These are phyloP conservation scores for Chlorella sp. DNA, from an alignment of 139 green algal genomes.

Conservation along the genomic window DNA sequence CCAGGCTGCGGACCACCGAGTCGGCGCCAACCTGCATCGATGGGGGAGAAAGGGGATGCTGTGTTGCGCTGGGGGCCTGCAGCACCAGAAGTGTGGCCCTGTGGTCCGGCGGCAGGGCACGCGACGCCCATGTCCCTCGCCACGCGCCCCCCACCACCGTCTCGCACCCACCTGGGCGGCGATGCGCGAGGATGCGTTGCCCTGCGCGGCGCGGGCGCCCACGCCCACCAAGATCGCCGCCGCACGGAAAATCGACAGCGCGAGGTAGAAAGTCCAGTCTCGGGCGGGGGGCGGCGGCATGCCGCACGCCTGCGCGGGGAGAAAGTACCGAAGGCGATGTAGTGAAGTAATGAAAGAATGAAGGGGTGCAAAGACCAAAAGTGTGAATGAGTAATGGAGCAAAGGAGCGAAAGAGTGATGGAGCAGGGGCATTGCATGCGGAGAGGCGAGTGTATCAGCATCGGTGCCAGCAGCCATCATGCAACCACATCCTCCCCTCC, in stretches of 20 bases:
- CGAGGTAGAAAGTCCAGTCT: constrained; percentile 93
- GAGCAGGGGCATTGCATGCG: too few relatives aligned
- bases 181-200: constrained; percentile 84
- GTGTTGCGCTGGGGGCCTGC: too few relatives aligned
- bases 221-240: constrained; percentile 93
- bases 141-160: too few relatives aligned
- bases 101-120: not conserved
- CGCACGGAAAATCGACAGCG: constrained; percentile 88
- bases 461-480: too few relatives aligned
- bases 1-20: constrained; percentile 63
- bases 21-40: constrained; percentile 50
- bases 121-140: too few relatives aligned
- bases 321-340: not conserved
- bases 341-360: not conserved
- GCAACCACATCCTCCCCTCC: too few relatives aligned
- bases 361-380: not conserved
- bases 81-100: too few relatives aligned
- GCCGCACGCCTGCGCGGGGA: constrained; percentile 47
- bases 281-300: constrained; percentile 36
- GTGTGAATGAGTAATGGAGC: not conserved
- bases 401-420: too few relatives aligned
- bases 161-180: constrained; percentile 61
- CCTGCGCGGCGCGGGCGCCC: constrained; percentile 64
- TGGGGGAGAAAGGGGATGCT: not conserved
- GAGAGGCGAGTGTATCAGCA: too few relatives aligned